Conservation (phyloP, 805 yeast genomes). For the Schwanniomyces vanrijiae region DNA sequence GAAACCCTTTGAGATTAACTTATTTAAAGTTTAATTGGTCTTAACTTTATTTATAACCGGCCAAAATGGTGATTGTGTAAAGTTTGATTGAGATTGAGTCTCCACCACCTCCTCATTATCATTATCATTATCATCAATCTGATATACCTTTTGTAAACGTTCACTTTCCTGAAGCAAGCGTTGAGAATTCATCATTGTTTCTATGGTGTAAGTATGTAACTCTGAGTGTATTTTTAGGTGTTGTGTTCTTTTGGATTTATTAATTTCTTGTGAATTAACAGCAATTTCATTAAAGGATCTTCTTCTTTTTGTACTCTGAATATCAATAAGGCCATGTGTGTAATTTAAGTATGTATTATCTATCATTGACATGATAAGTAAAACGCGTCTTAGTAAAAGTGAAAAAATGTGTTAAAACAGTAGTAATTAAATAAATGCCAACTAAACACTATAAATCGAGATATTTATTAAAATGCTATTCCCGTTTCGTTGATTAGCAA, state of each 20-base stretch:
- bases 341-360: neutral
- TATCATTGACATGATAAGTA: neutral
- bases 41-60: slow-evolving; percentile 7
- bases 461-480: too few relatives aligned
- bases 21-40: neutral
- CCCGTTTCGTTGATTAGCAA: too few relatives aligned
- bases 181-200: slow-evolving; percentile 32
- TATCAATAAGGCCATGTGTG: neutral
- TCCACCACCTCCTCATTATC: neutral
- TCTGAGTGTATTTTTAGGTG: slow-evolving; percentile 28
- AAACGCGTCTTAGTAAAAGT: neutral
- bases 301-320: neutral
- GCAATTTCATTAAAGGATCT: neutral
- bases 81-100: slow-evolving; percentile 5
- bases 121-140: neutral
- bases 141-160: neutral
- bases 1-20: neutral
- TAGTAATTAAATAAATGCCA: too few relatives aligned
- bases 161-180: slow-evolving; percentile 10
- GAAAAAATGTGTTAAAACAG: neutral
- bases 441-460: too few relatives aligned
- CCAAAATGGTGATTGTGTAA: slow-evolving; percentile 15
- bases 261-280: neutral
- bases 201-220: slow-evolving; percentile 27
- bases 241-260: slow-evolving; percentile 21